Evolutionary conservation across 805 yeast genomes (phyloP).

Genomic region (Lipomyces yamanashiensis): DNA sequence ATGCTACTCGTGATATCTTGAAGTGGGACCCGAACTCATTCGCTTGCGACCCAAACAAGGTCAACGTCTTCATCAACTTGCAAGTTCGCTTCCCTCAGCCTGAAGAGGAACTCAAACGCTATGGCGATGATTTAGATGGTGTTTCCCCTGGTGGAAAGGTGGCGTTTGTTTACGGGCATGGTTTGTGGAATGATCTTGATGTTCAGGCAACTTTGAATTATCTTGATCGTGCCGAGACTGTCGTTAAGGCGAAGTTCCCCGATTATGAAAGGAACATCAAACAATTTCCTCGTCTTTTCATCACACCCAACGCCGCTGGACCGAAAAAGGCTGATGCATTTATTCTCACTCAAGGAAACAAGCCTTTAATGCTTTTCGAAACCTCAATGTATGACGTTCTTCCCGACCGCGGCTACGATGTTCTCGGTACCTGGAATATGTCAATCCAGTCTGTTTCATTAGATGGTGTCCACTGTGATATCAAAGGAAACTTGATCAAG

Average conservation of each 20-base stretch:
- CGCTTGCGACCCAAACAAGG: conserved; percentile 33
- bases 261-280: conserved; percentile 17
- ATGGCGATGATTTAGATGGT: conserved; percentile 21
- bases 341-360: conserved; percentile 36
- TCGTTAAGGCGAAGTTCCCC: conserved; percentile 17
- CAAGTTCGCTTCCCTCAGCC: conserved; percentile 35
- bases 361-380: conserved; percentile 36
- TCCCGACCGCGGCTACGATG: conserved; percentile 31
- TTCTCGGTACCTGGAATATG: conserved; percentile 37
- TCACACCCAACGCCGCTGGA: conserved; percentile 36
- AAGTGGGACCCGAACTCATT: conserved; percentile 36
- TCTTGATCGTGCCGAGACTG: conserved; percentile 31
- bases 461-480: conserved; percentile 36
- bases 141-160: conserved; percentile 27
- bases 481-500: conserved; percentile 34
- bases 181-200: conserved; percentile 37
- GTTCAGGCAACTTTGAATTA: conserved; percentile 35
- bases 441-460: conserved; percentile 31
- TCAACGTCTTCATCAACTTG: conserved; percentile 30
- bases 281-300: conserved; percentile 31
- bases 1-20: conserved; percentile 26
- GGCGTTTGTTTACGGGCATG: conserved; percentile 35
- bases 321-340: conserved; percentile 31
- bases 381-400: conserved; percentile 33
- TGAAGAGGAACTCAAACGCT: conserved; percentile 31